phyloP scores from a whole-genome alignment of 2,329 filamentous ascomycete genomes.

The Elsinoe perseae region DNA sequence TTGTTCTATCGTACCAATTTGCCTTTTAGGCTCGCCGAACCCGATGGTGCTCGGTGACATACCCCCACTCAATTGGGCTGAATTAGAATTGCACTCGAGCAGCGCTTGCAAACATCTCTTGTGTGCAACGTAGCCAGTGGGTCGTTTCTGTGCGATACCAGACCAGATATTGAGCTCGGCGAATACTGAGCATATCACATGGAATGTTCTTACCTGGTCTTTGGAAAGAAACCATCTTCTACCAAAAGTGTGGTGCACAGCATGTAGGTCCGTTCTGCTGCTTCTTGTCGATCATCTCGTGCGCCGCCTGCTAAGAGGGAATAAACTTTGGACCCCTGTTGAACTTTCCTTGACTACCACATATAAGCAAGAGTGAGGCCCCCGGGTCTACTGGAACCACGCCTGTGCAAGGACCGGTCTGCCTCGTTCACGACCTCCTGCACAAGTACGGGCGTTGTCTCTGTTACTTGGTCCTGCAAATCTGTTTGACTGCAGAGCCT shows the following conservation, averaged over 20 bases:
- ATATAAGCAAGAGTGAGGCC: background rate
- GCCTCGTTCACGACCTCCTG: slow-evolving; percentile 6
- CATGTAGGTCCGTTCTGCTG: background rate
- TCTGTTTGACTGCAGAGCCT: background rate
- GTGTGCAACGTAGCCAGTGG: too few species aligned
- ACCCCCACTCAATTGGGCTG: background rate
- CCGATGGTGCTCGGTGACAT: background rate
- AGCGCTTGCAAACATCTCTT: too few species aligned
- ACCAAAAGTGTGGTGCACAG: too few species aligned
- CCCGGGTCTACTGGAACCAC: background rate
- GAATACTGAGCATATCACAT: too few species aligned
- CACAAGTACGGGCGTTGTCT: slow-evolving; percentile 9
- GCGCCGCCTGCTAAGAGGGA: background rate
- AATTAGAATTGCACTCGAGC: background rate
- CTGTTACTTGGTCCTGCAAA: background rate
- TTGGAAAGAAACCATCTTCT: background rate
- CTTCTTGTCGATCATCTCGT: background rate
- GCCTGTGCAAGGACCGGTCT: background rate
- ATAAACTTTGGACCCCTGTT: background rate
- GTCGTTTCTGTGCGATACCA: too few species aligned
- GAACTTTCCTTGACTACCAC: background rate
- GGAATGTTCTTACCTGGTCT: background rate
- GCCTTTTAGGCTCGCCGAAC: background rate
- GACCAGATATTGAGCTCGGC: too few species aligned
- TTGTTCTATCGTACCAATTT: background rate